Conservation (phyloP, 805 yeast genomes). For the Ogataea methanolica region DNA sequence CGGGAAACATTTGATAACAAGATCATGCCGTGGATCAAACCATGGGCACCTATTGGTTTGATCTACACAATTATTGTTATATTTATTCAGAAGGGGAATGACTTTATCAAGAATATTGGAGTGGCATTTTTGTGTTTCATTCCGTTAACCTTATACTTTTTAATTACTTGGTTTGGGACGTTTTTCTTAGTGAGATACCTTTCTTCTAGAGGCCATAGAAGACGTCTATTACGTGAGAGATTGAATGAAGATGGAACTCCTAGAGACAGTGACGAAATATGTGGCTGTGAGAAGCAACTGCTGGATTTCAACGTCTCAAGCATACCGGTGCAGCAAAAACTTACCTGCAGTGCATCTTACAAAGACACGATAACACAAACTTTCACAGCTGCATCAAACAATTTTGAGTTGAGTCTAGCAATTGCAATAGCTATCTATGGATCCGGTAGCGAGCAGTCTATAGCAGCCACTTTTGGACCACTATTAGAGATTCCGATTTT, state of each 20-base stretch:
- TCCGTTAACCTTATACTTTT: constrained; percentile 45
- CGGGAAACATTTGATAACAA: constrained; percentile 28
- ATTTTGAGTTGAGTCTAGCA: constrained; percentile 53
- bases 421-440: constrained; percentile 51
- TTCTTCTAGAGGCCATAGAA: constrained; percentile 10
- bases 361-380: constrained; percentile 42
- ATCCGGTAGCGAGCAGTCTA: constrained; percentile 44
- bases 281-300: constrained; percentile 36
- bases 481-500: constrained; percentile 55
- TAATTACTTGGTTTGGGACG: constrained; percentile 43
- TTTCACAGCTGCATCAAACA: constrained; percentile 55
- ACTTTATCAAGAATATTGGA: constrained; percentile 43
- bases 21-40: constrained; percentile 39
- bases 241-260: not conserved
- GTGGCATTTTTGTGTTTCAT: constrained; percentile 45
- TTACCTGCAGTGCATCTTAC: constrained; percentile 37
- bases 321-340: constrained; percentile 15
- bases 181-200: constrained; percentile 33
- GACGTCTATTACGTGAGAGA: not conserved
- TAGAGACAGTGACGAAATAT: constrained; percentile 13
- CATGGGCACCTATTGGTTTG: constrained; percentile 48
- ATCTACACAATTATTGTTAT: constrained; percentile 48
- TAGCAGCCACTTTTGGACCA: constrained; percentile 60
- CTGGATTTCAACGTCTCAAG: not conserved
- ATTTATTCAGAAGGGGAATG: constrained; percentile 46